phyloP scores from a whole-genome alignment of 768 basidiomycete species.

The Kwoniella bestiolae region DNA sequence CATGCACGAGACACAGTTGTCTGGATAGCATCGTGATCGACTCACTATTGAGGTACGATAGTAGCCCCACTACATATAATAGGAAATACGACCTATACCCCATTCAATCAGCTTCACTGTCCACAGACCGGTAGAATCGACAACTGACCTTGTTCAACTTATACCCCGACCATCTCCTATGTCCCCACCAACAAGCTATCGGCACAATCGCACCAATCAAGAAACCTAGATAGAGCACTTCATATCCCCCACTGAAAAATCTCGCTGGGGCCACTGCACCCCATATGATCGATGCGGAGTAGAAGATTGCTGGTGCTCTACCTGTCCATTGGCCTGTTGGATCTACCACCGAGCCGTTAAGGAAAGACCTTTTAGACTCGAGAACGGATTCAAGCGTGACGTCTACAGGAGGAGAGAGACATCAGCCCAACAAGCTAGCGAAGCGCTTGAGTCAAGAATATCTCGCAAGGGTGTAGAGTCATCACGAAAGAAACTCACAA shows the following conservation, averaged over 20 bases:
- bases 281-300: slow-evolving; percentile 56
- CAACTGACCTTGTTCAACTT: slow-evolving; percentile 51
- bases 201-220: slow-evolving; percentile 53
- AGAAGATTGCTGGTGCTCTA: slow-evolving; percentile 55
- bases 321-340: slow-evolving; percentile 58
- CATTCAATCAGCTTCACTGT: neutral
- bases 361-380: slow-evolving; percentile 48
- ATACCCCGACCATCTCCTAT: slow-evolving; percentile 50
- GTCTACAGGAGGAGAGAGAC: slow-evolving; percentile 33
- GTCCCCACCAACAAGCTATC: slow-evolving; percentile 44
- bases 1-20: too few relatives aligned
- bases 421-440: too few relatives aligned
- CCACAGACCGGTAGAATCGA: neutral
- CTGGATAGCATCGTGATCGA: too few relatives aligned
- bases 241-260: slow-evolving; percentile 57
- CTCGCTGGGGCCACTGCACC: slow-evolving; percentile 51
- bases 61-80: slow-evolving; percentile 57
- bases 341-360: slow-evolving; percentile 54
- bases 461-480: too few relatives aligned
- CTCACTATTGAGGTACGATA: slow-evolving; percentile 55
- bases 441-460: too few relatives aligned
- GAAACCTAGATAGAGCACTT: slow-evolving; percentile 49
- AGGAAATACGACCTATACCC: slow-evolving; percentile 49
- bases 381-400: slow-evolving; percentile 54
- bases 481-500: slow-evolving; percentile 38